Evolutionary conservation across 23 red algal species (phyloP), one percentile per base, ranked within the genome.

Genomic region (Gracilaria gracilis): DNA sequence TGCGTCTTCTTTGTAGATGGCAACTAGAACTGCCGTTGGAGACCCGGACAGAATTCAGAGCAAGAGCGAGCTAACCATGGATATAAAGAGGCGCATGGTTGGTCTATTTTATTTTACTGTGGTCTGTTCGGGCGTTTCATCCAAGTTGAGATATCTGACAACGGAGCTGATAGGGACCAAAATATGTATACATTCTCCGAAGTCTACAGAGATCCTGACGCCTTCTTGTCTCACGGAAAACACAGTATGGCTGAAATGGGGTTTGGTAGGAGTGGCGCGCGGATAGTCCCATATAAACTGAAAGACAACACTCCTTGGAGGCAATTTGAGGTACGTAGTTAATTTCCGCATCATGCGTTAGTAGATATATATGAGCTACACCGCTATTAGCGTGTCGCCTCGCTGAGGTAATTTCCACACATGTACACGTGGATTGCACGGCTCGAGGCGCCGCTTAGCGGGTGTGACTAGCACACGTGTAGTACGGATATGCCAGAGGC

Each of bases 201-300:
- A 15, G 64, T 76, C 20, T 76, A 9, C 25, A 4, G 23, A 28
- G 50, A 57, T 2, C 24, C 36, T 4, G 25, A 35, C 6, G 5
- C 12, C 9, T 58, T 55, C n/a, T 40, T 81, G 42, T 49, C 77
- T 4, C 9, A 11, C 3, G 57, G 35, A 70, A 5, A 85, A 27
- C 81, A 85, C 44, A 31, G 81, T 2, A 85, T 67, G 81, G 81
- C 81, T 9, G 57, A 85, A 5, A 67, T 85, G 81, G 61, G 81
- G 35, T 85, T 44, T 70, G 62, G 55, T 4, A 31, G 81, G 6
- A 55, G 67, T 14, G 81, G 61, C 14, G 81, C 67, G 4, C 62
- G 67, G 4, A 19, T 85, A 8, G 81, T 85, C 4, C 81, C 54
- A 20, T 85, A 48, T 55, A 85, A n/a, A n/a, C n/a, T n/a, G n/a